Conservation (phyloP, 768 basidiomycete genomes). For the Paxillus rubicundulus region DNA sequence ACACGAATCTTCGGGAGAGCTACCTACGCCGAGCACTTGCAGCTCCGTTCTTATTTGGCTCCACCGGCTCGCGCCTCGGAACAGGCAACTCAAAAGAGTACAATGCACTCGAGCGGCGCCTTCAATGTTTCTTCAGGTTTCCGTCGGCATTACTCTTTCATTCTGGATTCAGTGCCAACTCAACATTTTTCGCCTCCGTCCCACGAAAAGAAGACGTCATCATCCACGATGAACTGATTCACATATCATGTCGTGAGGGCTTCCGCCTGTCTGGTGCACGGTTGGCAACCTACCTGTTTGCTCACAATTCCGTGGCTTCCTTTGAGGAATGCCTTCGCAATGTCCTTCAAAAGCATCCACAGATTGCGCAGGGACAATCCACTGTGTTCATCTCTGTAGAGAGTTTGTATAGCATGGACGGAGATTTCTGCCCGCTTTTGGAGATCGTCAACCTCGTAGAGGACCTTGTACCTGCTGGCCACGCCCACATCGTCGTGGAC, state of each 20-base stretch:
- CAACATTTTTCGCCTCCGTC: constrained; percentile 46
- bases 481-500: constrained; percentile 48
- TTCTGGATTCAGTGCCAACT: constrained; percentile 55
- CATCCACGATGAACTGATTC: constrained; percentile 52
- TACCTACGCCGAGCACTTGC: constrained; percentile 32
- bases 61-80: constrained; percentile 49
- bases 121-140: constrained; percentile 19
- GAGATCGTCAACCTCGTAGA: constrained; percentile 42
- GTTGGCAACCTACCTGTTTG: constrained; percentile 33
- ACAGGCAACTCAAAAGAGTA: constrained; percentile 34
- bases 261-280: constrained; percentile 35
- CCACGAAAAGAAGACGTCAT: constrained; percentile 45
- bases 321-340: constrained; percentile 31
- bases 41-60: constrained; percentile 37
- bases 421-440: constrained; percentile 47
- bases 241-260: constrained; percentile 54
- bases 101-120: constrained; percentile 10
- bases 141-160: constrained; percentile 49
- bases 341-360: constrained; percentile 22
- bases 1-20: constrained; percentile 27
- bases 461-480: constrained; percentile 33
- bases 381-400: constrained; percentile 52
- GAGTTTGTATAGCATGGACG: constrained; percentile 61
- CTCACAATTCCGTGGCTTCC: constrained; percentile 42
- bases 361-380: constrained; percentile 22